Base-by-base conservation (phyloP, 139 green algal genomes). In the Pleodorina starrii region DNA sequence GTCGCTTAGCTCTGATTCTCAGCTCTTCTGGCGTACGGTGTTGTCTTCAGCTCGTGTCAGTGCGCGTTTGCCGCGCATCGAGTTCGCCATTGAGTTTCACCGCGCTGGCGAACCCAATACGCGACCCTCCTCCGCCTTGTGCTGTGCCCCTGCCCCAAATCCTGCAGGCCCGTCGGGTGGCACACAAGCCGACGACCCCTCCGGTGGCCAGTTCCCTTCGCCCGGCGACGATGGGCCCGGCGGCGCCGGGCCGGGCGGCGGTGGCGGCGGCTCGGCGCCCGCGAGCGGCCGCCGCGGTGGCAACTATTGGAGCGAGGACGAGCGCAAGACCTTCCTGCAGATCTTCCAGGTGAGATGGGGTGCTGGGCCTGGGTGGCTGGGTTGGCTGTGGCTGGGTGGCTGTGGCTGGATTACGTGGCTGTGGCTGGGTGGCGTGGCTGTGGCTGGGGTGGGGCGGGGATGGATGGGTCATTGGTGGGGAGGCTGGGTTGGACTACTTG, bases 301-400 rank as follows among this genome's bases (percentile, higher is more conserved):
- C 32, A 91, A 84, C 29, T 88, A 91, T 48, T 96, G 94, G 94
- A 92, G 91, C 23, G 38, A 89, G 19, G 91, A 92, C 35, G 94
- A 96, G 79, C 93, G 94, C 85, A 77, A 76, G n/a, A 43, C 68
- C 6, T 96, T 96, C 82, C 7, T 94, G 38, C 59, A 90, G 29
- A 32, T 79, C 14, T 94, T 94, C 88, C 81, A 90, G 90, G 90
- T 90, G 27, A 66, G 54, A 21, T n/a, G n/a, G n/a, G n/a, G n/a
- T n/a, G 25, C 44, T 5, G 27, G 11, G 44, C 11, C 29, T 25
- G 1, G 40, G 32, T 46, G 19, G 11, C 57, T 69, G 57, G 57
- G 57, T 25, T 72, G 63, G 5, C 14, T 68, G 57, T 68, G 57
- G 21, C 9, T 10, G 10, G 4, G 7, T 72, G n/a, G n/a, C n/a